These are phyloP conservation scores for Poa pratensis DNA, from an alignment of 176 grass and related monocot species.

Conservation along the genomic window DNA sequence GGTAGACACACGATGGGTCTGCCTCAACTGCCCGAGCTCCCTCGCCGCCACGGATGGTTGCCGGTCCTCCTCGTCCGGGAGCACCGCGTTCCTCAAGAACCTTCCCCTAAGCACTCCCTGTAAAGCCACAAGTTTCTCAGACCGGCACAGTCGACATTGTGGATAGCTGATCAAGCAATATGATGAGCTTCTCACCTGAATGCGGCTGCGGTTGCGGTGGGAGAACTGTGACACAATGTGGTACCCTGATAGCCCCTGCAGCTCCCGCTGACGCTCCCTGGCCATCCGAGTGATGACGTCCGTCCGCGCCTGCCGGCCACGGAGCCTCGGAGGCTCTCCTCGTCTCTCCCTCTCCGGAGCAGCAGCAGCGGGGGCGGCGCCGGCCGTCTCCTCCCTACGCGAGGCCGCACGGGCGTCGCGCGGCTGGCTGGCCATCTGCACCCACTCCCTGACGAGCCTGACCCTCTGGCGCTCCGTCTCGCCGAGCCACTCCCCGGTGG, in stretches of 20 bases:
- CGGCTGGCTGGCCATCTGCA: conserved; percentile 84
- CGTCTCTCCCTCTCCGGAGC: conserved; percentile 53
- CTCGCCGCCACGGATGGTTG: conserved; percentile 70
- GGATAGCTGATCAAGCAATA: not conserved
- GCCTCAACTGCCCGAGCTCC: conserved; percentile 86
- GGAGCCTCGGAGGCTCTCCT: conserved; percentile 67
- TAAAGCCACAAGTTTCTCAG: conserved; percentile 11
- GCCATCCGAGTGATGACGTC: conserved; percentile 84
- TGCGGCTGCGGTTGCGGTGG: conserved; percentile 84
- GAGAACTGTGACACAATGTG: conserved; percentile 73
- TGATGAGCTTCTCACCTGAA: conserved; percentile 54
- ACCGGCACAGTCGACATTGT: not conserved
- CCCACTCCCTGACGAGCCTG: conserved; percentile 88
- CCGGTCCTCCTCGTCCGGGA: conserved; percentile 66
- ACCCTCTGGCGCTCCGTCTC: conserved; percentile 91
- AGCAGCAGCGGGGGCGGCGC: not conserved
- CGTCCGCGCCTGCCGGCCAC: conserved; percentile 78
- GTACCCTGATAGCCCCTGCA: conserved; percentile 84
- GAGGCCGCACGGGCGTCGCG: conserved; percentile 46
- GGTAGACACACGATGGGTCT: conserved; percentile 70
- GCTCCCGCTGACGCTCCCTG: conserved; percentile 85
- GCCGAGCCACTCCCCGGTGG: conserved; percentile 74
- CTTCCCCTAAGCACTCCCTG: conserved; percentile 92
- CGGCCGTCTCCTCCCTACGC: conserved; percentile 46
- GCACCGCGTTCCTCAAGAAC: conserved; percentile 70